Evolutionary conservation across 805 yeast genomes (phyloP).

Genomic region (Metschnikowia colocasiae): DNA sequence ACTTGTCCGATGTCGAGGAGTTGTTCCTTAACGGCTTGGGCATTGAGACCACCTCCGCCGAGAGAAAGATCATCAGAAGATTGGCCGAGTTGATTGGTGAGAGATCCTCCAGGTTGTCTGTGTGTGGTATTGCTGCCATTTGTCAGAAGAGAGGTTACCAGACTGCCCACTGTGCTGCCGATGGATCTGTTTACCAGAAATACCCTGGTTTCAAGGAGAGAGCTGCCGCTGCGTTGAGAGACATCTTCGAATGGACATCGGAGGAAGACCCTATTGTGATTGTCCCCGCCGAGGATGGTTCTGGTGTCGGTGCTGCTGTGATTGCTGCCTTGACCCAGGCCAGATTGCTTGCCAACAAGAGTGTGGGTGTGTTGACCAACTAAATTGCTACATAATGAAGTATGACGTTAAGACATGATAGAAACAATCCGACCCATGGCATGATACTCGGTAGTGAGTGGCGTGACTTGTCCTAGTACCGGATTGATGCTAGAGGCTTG

Average conservation of each 20-base stretch:
- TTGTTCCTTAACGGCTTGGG: slow-evolving; percentile 58
- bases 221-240: slow-evolving; percentile 84
- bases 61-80: slow-evolving; percentile 78
- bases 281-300: slow-evolving; percentile 95
- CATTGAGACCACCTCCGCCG: slow-evolving; percentile 66
- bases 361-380: slow-evolving; percentile 48
- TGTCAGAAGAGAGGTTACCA: slow-evolving; percentile 77
- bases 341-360: slow-evolving; percentile 67
- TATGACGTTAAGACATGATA: slow-evolving; percentile 1
- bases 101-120: slow-evolving; percentile 87
- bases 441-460: too few relatives aligned
- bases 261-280: slow-evolving; percentile 76
- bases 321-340: slow-evolving; percentile 91
- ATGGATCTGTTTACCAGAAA: slow-evolving; percentile 91
- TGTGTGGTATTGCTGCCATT: slow-evolving; percentile 94
- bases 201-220: slow-evolving; percentile 90
- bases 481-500: not conserved
- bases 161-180: slow-evolving; percentile 90
- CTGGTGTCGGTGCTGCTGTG: slow-evolving; percentile 98
- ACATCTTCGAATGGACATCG: slow-evolving; percentile 75
- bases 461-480: too few relatives aligned
- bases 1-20: slow-evolving; percentile 69
- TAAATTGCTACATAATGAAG: slow-evolving; percentile 1
- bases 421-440: too few relatives aligned
- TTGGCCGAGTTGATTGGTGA: slow-evolving; percentile 85